These are phyloP conservation scores for Microbotryomycetes sp. DNA, from an alignment of 1,284 basidiomycete species.

Conservation along the genomic window DNA sequence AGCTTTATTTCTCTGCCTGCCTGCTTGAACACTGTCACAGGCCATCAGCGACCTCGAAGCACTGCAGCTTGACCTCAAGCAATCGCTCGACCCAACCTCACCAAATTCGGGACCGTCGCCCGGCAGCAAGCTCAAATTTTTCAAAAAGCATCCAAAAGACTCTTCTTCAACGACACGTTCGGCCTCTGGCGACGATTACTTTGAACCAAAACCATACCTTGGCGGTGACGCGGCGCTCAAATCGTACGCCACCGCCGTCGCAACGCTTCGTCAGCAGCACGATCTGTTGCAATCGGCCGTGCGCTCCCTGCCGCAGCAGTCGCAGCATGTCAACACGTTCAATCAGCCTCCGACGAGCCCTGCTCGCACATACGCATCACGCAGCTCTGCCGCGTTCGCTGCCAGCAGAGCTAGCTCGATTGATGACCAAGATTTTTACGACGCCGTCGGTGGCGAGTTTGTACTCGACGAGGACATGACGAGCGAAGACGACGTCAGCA, in stretches of 20 bases:
- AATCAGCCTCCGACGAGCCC: background rate
- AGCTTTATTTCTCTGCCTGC: background rate
- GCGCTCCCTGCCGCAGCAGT: conserved; percentile 3
- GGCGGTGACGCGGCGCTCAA: conserved; percentile 4
- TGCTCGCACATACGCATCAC: conserved; percentile 5
- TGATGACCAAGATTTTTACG: conserved; percentile 1
- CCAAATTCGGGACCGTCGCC: background rate
- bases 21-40: conserved; percentile 8
- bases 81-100: background rate
- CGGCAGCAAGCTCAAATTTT: conserved; percentile 3
- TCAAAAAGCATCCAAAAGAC: background rate
- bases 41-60: conserved; percentile 28
- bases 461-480: conserved; percentile 28
- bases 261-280: conserved; percentile 6
- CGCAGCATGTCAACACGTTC: background rate
- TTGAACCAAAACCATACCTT: background rate
- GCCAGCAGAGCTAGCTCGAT: conserved; percentile 9
- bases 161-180: background rate
- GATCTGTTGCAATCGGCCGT: conserved; percentile 1
- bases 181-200: background rate
- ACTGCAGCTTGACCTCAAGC: conserved; percentile 15
- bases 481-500: conserved; percentile 40
- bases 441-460: conserved; percentile 25
- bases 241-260: conserved; percentile 4
- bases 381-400: conserved; percentile 1